A percentile compares a stretch with the other conserved stretches of the same genome.
These are phyloP conservation scores for Lepraria neglecta DNA, from an alignment of 495 filamentous ascomycete genomes.

Conservation along the genomic window DNA sequence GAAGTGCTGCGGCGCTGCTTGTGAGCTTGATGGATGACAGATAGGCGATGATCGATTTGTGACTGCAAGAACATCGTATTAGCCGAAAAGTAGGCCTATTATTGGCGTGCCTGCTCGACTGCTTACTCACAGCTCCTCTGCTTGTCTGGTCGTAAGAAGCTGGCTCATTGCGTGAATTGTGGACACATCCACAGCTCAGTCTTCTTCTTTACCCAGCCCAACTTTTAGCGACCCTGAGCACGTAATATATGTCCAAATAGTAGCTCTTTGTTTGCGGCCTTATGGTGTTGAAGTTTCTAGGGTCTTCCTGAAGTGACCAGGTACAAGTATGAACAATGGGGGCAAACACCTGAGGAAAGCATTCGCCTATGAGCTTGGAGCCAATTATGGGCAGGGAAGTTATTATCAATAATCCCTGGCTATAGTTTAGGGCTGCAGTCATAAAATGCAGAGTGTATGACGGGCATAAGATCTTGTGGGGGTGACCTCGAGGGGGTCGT, in stretches of 20 bases:
- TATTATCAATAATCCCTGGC: too few species aligned
- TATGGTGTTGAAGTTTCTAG: not conserved
- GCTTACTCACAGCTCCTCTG: slow-evolving; percentile 74
- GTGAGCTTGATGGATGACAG: slow-evolving; percentile 64
- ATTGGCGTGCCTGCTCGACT: not conserved
- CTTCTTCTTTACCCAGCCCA: not conserved
- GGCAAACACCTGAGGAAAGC: too few species aligned
- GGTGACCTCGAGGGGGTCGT: not conserved
- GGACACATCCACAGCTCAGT: not conserved
- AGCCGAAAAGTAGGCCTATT: too few species aligned
- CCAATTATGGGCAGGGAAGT: too few species aligned
- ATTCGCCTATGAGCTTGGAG: too few species aligned
- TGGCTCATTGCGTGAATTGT: slow-evolving; percentile 55
- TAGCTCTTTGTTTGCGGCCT: not conserved
- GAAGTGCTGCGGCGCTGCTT: slow-evolving; percentile 59
- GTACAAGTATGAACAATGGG: not conserved
- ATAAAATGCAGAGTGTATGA: not conserved
- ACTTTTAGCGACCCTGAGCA: not conserved
- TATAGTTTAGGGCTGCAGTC: too few species aligned
- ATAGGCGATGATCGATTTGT: slow-evolving; percentile 88
- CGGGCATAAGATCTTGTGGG: not conserved
- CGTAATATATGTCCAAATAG: not conserved
- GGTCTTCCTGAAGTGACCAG: not conserved
- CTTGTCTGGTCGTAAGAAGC: slow-evolving; percentile 71
- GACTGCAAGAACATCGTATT: slow-evolving; percentile 42